A percentile compares a stretch with the other conserved stretches of the same genome.
phyloP scores from a whole-genome alignment of 1,284 basidiomycete genomes.

The Leccinum subatratum region DNA sequence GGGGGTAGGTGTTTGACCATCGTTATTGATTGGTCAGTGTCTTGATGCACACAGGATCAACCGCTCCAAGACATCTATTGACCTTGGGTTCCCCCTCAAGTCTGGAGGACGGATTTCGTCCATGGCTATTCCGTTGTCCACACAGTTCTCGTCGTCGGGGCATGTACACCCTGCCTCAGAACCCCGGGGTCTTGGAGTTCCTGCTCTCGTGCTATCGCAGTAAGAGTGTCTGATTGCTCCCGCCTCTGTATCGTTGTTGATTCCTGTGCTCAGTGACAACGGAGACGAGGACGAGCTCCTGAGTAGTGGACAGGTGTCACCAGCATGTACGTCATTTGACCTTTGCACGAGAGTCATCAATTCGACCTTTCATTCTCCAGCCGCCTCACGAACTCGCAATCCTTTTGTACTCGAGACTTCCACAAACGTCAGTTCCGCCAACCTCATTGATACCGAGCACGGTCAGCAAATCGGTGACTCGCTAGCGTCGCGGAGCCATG shows the following conservation, averaged over 20 bases:
- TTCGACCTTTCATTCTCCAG: constrained; percentile 20
- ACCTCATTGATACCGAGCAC: constrained; percentile 27
- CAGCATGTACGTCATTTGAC: constrained; percentile 46
- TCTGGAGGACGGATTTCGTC: constrained; percentile 23
- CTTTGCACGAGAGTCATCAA: constrained; percentile 9
- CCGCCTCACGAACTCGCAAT: constrained; percentile 38
- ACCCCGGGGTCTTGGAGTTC: constrained; percentile 26
- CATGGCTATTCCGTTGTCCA: constrained; percentile 31
- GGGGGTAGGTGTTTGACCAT: constrained; percentile 44
- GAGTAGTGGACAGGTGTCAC: constrained; percentile 71
- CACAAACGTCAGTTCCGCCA: constrained; percentile 41
- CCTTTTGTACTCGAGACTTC: constrained; percentile 41
- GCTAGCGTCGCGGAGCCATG: constrained; percentile 3
- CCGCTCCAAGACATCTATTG: constrained; percentile 32
- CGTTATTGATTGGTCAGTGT: neutral
- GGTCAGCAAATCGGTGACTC: constrained; percentile 15
- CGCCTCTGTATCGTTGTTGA: neutral
- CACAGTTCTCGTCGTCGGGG: constrained; percentile 34
- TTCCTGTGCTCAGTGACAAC: constrained; percentile 28
- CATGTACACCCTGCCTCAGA: constrained; percentile 30
- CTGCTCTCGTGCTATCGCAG: constrained; percentile 29
- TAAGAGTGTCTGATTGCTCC: constrained; percentile 13
- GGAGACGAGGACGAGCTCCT: constrained; percentile 58
- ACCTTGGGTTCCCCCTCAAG: constrained; percentile 26
- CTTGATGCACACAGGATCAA: constrained; percentile 27